Percentiles rank a stretch among this genome's conserved stretches.
Evolutionary conservation across 192 early-diverging fungal species (phyloP).

Genomic region (Podochytrium sp.): DNA sequence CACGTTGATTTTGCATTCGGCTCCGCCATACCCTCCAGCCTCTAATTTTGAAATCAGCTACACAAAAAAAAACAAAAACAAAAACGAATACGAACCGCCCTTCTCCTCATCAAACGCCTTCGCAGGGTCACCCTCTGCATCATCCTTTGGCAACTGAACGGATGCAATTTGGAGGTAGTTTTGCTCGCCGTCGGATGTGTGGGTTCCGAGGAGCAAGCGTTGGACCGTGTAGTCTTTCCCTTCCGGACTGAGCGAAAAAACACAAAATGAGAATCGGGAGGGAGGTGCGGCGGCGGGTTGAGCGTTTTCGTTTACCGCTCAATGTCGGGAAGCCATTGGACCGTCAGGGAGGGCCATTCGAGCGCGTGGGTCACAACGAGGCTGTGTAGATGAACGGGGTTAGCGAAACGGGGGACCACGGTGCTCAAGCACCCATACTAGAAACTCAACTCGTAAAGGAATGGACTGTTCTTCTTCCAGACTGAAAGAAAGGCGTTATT

Average conservation of each 20-base stretch:
- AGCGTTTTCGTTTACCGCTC: too few species aligned
- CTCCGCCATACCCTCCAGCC: conserved; percentile 79
- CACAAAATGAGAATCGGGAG: neutral
- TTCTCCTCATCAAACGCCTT: conserved; percentile 75
- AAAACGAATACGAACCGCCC: conserved; percentile 55
- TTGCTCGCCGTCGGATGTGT: conserved; percentile 93
- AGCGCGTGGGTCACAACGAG: conserved; percentile 97
- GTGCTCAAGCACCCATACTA: neutral
- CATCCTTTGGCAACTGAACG: conserved; percentile 82
- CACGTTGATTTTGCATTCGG: conserved; percentile 84
- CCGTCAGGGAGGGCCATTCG: conserved; percentile 97
- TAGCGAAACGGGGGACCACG: neutral
- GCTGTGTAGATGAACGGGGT: conserved; percentile 29
- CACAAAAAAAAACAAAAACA: too few species aligned
- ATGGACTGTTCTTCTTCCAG: conserved; percentile 99
- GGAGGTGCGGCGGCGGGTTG: neutral
- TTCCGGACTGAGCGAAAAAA: conserved; percentile 64
- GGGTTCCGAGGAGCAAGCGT: conserved; percentile 89
- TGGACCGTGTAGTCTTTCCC: conserved; percentile 92
- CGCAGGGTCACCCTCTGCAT: conserved; percentile 54
- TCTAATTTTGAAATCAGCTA: conserved; percentile 60
- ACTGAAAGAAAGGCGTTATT: conserved; percentile 29
- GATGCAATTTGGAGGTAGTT: conserved; percentile 97
- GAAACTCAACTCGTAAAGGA: conserved; percentile 83
- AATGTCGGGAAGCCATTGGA: conserved; percentile 96